Evolutionary conservation across 352 stramenopile species (phyloP).

Genomic region (Phytophthora foliorum): DNA sequence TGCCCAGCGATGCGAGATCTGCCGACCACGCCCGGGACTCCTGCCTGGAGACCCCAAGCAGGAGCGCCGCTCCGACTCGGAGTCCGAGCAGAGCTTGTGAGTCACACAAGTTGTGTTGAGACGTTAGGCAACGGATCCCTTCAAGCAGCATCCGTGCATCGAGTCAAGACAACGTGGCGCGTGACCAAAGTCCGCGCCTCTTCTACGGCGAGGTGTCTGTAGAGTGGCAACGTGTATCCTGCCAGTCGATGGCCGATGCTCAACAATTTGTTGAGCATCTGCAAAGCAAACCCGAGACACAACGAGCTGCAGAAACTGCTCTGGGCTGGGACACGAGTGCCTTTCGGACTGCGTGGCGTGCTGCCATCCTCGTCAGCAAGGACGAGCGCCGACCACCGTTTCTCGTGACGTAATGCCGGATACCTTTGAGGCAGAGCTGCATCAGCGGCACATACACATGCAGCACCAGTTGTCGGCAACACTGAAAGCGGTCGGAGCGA

Average conservation of each 20-base stretch:
- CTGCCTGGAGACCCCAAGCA: no score
- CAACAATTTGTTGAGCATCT: no score
- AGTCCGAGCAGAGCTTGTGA: background rate
- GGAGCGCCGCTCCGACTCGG: background rate
- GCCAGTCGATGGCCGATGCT: slow-evolving; percentile 16
- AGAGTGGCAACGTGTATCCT: slow-evolving; percentile 36
- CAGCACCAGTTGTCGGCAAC: background rate
- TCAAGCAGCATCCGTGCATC: slow-evolving; percentile 25
- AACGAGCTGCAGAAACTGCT: slow-evolving; percentile 26
- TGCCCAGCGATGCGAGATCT: background rate
- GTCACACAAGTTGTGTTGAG: no score
- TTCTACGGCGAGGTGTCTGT: slow-evolving; percentile 1
- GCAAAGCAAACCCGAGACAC: slow-evolving; percentile 2
- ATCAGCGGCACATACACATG: background rate
- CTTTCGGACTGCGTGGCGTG: no score
- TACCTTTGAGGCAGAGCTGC: background rate
- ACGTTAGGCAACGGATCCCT: slow-evolving; percentile 38
- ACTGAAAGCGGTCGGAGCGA: background rate
- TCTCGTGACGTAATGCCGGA: background rate
- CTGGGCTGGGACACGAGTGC: slow-evolving; percentile 18
- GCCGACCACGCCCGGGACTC: background rate
- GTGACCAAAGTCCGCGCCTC: background rate
- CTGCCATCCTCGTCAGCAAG: slow-evolving; percentile 11
- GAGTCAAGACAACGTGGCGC: slow-evolving; percentile 3
- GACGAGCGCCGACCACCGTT: background rate